Evolutionary conservation across 257 asterid species (phyloP).

Genomic region (Paulownia fortunei): DNA sequence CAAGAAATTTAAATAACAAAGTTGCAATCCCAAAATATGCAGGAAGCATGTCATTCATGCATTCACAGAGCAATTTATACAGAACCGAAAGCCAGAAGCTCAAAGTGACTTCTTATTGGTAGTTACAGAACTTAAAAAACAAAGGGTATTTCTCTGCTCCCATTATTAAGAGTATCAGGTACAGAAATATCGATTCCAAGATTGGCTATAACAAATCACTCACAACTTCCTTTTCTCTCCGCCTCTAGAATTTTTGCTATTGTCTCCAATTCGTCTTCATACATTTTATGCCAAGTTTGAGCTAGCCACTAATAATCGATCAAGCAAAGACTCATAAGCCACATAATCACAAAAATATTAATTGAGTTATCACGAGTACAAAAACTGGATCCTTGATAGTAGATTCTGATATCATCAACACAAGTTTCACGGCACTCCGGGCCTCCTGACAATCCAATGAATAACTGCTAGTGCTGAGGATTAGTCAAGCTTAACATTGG

Average conservation of each 20-base stretch:
- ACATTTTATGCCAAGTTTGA: neutral
- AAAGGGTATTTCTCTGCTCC: neutral
- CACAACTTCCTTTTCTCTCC: neutral
- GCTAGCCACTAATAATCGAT: neutral
- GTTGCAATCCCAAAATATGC: neutral
- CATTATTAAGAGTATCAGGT: neutral
- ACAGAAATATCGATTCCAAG: neutral
- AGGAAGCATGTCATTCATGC: neutral
- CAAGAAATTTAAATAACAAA: no score
- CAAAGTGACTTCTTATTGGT: neutral
- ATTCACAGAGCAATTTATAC: neutral
- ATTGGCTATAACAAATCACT: neutral
- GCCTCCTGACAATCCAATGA: neutral
- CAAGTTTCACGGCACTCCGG: neutral
- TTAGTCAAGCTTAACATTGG: neutral
- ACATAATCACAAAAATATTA: neutral
- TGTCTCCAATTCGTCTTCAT: neutral
- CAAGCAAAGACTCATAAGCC: neutral
- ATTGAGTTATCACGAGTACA: neutral
- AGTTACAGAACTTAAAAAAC: neutral
- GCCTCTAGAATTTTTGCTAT: neutral
- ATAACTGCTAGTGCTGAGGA: neutral
- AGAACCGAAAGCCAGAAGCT: neutral
- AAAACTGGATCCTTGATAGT: neutral
- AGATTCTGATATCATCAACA: neutral